These are phyloP conservation scores for Cytidiella melzeri DNA, from an alignment of 768 basidiomycete species.

Conservation along the genomic window DNA sequence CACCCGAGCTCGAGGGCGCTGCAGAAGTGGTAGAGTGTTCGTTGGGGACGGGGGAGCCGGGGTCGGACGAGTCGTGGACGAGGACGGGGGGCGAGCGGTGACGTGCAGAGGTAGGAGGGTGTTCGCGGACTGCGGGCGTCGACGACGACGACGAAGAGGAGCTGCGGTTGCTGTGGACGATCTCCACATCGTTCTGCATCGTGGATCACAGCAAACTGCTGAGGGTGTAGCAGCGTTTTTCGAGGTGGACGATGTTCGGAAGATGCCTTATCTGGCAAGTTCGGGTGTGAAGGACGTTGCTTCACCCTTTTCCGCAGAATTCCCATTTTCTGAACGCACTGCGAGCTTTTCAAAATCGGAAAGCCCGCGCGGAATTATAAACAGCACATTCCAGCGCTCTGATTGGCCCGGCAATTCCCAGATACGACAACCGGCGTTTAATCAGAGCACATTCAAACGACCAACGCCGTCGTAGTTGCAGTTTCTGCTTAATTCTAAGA, in stretches of 20 bases:
- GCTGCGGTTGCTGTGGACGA: conserved; percentile 6
- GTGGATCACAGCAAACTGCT: neutral
- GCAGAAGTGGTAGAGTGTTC: conserved; percentile 2
- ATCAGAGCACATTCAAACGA: neutral
- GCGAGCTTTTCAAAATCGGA: conserved; percentile 8
- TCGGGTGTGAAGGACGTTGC: conserved; percentile 21
- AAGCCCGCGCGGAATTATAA: conserved; percentile 1
- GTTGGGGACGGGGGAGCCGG: conserved; percentile 4
- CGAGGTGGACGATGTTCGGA: conserved; percentile 13
- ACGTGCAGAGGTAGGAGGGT: neutral
- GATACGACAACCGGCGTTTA: conserved; percentile 19
- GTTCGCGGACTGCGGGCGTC: conserved; percentile 11
- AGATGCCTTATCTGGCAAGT: conserved; percentile 27
- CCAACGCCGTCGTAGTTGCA: neutral
- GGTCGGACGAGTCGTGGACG: conserved; percentile 1
- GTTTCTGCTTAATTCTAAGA: too few relatives aligned
- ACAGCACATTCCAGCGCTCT: conserved; percentile 6
- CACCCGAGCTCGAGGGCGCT: conserved; percentile 10
- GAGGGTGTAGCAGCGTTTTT: conserved; percentile 9
- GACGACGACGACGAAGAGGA: conserved; percentile 16
- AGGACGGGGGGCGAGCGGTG: neutral
- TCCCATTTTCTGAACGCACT: conserved; percentile 5
- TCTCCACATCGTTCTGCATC: neutral
- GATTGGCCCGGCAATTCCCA: conserved; percentile 29
- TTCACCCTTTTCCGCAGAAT: conserved; percentile 6